Conservation (phyloP, 345 rosid species). For the Capsella bursapastoris region DNA sequence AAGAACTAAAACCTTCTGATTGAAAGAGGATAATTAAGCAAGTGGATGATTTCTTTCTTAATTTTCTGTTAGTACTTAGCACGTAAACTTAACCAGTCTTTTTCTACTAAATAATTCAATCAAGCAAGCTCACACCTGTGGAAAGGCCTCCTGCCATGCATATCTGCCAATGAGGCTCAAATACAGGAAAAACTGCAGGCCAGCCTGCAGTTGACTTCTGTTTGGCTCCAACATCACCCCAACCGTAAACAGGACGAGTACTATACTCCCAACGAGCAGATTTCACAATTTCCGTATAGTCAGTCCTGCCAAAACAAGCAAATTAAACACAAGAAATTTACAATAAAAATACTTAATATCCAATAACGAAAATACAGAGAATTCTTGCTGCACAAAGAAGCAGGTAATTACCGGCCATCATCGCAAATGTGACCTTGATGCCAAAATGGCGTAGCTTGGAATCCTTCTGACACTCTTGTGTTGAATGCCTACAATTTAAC, state of each 20-base stretch:
- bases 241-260: conserved; percentile 89
- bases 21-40: conserved; percentile 9
- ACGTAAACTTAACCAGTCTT: not conserved
- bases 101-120: not conserved
- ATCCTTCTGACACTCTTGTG: conserved; percentile 75
- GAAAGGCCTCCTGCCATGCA: conserved; percentile 99
- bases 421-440: conserved; percentile 90
- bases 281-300: conserved; percentile 66
- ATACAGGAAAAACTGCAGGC: conserved; percentile 96
- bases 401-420: conserved; percentile 43
- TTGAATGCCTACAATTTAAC: conserved; percentile 68
- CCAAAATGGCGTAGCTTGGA: conserved; percentile 94
- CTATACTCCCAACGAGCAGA: conserved; percentile 95
- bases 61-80: not conserved
- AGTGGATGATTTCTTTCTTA: not conserved
- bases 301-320: conserved; percentile 59
- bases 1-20: not conserved
- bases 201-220: conserved; percentile 98
- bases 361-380: not conserved
- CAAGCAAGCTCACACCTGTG: conserved; percentile 57
- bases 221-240: conserved; percentile 82
- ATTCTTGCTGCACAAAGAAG: not conserved
- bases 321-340: not conserved
- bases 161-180: conserved; percentile 99
- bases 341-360: not conserved